These are phyloP conservation scores for Fragilaria radians DNA, from an alignment of 108 stramenopile species.

Conservation along the genomic window DNA sequence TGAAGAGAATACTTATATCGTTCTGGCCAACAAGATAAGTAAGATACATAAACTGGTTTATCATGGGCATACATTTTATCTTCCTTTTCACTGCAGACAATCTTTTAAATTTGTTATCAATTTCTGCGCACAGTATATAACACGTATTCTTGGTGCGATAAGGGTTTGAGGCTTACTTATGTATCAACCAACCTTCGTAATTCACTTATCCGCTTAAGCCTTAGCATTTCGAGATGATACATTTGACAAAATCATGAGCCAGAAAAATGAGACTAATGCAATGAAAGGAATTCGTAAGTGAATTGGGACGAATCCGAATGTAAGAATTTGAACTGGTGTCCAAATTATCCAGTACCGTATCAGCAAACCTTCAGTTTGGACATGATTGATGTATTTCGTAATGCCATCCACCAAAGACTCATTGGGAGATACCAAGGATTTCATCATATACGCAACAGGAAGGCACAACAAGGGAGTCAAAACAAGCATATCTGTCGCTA, in stretches of 20 bases:
- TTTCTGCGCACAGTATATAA: no score
- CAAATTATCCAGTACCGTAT: constrained; percentile 45
- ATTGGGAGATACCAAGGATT: constrained; percentile 5
- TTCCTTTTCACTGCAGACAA: no score
- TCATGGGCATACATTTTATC: no score
- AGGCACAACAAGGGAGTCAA: constrained; percentile 35
- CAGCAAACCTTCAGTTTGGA: constrained; percentile 32
- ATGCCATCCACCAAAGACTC: constrained; percentile 9
- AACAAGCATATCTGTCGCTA: constrained; percentile 33
- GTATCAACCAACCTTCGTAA: no score
- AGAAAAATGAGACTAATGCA: constrained; percentile 48
- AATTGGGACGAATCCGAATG: constrained; percentile 34
- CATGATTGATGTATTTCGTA: constrained; percentile 17
- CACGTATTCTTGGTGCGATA: no score
- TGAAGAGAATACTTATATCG: no score
- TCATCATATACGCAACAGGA: constrained; percentile 40
- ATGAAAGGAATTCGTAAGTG: constrained; percentile 40
- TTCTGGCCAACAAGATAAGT: no score
- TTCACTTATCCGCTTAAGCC: no score
- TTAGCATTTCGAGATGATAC: constrained; percentile 17
- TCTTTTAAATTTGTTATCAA: no score
- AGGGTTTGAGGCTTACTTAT: no score
- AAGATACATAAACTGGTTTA: no score
- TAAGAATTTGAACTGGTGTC: constrained; percentile 36
- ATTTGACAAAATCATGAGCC: constrained; percentile 35